Percentiles rank a stretch among this genome's conserved stretches.
Conservation (phyloP, 2,329 filamentous ascomycete species). For the Trichophyton benhamiae region DNA sequence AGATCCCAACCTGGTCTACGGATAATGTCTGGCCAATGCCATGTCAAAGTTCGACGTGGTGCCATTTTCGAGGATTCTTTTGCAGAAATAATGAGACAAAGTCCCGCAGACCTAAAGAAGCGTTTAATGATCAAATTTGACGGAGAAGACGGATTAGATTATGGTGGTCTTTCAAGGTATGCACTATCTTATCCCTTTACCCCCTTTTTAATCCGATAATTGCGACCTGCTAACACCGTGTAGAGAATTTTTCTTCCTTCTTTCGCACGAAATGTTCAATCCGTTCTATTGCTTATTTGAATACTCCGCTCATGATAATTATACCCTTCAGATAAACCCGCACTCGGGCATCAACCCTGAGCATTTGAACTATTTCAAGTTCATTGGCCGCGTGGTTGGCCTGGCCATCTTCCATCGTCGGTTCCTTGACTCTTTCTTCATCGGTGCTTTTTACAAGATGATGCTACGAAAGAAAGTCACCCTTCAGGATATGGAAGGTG, state of each 20-base stretch:
- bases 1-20: constrained; percentile 91
- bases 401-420: constrained; percentile 95
- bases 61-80: constrained; percentile 99
- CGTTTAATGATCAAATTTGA: constrained; percentile 99
- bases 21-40: constrained; percentile 90
- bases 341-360: constrained; percentile 98
- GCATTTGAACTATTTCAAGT: constrained; percentile 99
- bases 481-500: constrained; percentile 94
- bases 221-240: neutral
- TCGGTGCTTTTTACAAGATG: constrained; percentile 99
- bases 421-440: constrained; percentile 98
- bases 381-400: constrained; percentile 93
- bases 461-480: constrained; percentile 84
- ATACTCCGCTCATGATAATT: constrained; percentile 99
- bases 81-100: constrained; percentile 94
- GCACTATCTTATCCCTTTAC: constrained; percentile 11
- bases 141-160: constrained; percentile 93
- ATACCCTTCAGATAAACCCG: constrained; percentile 98
- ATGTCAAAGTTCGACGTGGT: constrained; percentile 91
- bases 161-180: constrained; percentile 79
- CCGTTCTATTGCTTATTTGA: constrained; percentile 99
- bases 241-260: constrained; percentile 96
- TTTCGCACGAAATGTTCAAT: constrained; percentile 99
- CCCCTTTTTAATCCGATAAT: neutral
- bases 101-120: constrained; percentile 92